Evolutionary conservation across 345 rosid genomes (phyloP).

Genomic region (Rhodamnia argentea): DNA sequence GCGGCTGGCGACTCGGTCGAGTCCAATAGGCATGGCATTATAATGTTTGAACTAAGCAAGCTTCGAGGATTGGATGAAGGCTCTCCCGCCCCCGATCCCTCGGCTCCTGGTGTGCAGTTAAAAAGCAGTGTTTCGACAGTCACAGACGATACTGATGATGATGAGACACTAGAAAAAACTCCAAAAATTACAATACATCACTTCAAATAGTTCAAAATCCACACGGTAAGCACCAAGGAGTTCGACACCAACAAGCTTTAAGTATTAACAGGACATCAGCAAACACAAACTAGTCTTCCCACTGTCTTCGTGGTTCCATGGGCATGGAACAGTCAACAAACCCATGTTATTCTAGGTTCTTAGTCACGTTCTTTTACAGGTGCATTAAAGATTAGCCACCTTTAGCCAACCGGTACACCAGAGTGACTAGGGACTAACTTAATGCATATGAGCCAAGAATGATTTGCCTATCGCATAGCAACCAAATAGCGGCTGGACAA

Average conservation of each 20-base stretch:
- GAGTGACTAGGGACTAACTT: background rate
- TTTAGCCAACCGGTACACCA: background rate
- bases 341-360: background rate
- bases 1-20: background rate
- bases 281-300: background rate
- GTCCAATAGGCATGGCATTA: background rate
- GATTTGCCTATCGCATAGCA: slow-evolving; percentile 68
- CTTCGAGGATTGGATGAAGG: background rate
- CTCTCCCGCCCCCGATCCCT: background rate
- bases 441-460: slow-evolving; percentile 68
- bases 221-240: background rate
- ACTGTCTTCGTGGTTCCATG: background rate
- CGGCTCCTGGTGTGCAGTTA: background rate
- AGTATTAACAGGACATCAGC: background rate
- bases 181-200: background rate
- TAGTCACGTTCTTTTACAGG: background rate
- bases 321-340: background rate
- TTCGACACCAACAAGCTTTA: background rate
- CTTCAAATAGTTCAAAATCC: background rate
- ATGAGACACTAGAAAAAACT: background rate
- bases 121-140: background rate
- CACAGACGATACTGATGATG: background rate
- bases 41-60: background rate
- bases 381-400: background rate
- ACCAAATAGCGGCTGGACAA: slow-evolving; percentile 29